Evolutionary conservation across 805 yeast genomes (phyloP), one percentile per base, ranked within the genome.

Genomic region (Myxozyma kluyveri): DNA sequence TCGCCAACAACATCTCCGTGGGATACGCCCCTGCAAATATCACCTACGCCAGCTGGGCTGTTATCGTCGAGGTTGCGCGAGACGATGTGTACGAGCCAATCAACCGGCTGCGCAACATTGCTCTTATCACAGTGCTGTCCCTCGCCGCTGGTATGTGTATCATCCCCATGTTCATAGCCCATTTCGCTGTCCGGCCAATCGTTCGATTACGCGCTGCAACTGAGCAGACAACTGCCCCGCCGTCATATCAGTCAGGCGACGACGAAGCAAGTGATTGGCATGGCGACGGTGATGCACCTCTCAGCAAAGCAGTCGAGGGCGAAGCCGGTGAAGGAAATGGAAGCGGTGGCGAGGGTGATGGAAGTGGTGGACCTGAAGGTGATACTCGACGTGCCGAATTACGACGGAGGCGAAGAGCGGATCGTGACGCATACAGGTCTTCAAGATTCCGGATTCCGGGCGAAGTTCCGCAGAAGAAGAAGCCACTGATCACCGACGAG

Each of bases 181-280:
- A 86, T 53, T 85, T 82, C 74, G 88, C 90, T 32, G 90, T 88
- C 4, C 70, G 86, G 57, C 96, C 97, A 0, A 88, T 89, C 52
- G 77, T 87, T 39, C 77, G 82, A 52, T 73, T 89, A 39, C 88
- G 86, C 63, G 81, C 81, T 56, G 96, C 95, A 0, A 87, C 96
- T 0, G 96, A 88, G 64, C 79, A 78, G 22, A 79, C 83, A 26
- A 51, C 54, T 4, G 50, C 54, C 2, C 47, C 55, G 18, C 55
- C 54, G n/a, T 29, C 49, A 9, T 40, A 44, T 23, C 36, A 40
- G 27, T 19, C 43, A 14, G 43, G 36, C 21, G 23, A 26, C 31
- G 19, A 29, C 29, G 46, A 29, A 10, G 19, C 35, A 12, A 12
- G 26, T 33, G 21, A 3, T 7, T 17, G 12, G 21, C 12, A 14